Evolutionary conservation across 2,329 filamentous ascomycete species (phyloP).

Genomic region (Kalmusia sp.): DNA sequence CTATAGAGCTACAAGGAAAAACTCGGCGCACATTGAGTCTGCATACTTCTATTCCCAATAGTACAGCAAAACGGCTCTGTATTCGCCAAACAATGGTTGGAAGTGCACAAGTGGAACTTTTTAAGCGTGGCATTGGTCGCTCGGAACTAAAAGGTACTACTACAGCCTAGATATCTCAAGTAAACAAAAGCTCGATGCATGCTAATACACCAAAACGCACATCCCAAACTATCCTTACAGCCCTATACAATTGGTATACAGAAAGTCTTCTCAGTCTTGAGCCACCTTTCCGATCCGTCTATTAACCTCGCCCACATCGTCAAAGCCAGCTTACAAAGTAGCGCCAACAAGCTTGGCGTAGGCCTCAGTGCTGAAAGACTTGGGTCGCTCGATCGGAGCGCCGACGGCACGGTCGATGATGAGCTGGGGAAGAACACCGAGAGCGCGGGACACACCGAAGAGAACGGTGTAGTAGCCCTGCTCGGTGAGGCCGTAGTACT

Average conservation of each 20-base stretch:
- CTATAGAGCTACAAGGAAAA: no score
- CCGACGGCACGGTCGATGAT: conserved; percentile 99
- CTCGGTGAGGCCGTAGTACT: conserved; percentile 99
- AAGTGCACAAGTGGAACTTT: conserved; percentile 10
- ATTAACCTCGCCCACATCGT: conserved; percentile 5
- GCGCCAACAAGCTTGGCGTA: conserved; percentile 92
- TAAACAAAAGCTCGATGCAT: conserved; percentile 27
- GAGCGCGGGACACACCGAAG: conserved; percentile 97
- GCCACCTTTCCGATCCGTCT: conserved; percentile 21
- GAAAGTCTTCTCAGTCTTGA: conserved; percentile 33
- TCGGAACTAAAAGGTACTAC: conserved; percentile 36
- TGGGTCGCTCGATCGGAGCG: conserved; percentile 97
- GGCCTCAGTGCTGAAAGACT: conserved; percentile 97
- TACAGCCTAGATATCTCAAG: conserved; percentile 32
- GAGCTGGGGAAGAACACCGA: conserved; percentile 98
- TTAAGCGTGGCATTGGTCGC: conserved; percentile 33
- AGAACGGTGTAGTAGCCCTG: conserved; percentile 99
- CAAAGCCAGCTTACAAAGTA: conserved; percentile 72
- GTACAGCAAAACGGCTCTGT: no score
- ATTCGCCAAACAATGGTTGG: background rate
- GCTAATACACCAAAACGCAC: conserved; percentile 35
- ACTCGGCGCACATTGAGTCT: no score
- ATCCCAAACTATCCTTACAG: conserved; percentile 37
- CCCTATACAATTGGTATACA: conserved; percentile 45
- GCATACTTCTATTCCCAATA: no score